A percentile compares a stretch with the other conserved stretches of the same genome.
Evolutionary conservation across 495 filamentous ascomycete genomes (phyloP).

Genomic region (Pseudoneurospora amorphoporcata): DNA sequence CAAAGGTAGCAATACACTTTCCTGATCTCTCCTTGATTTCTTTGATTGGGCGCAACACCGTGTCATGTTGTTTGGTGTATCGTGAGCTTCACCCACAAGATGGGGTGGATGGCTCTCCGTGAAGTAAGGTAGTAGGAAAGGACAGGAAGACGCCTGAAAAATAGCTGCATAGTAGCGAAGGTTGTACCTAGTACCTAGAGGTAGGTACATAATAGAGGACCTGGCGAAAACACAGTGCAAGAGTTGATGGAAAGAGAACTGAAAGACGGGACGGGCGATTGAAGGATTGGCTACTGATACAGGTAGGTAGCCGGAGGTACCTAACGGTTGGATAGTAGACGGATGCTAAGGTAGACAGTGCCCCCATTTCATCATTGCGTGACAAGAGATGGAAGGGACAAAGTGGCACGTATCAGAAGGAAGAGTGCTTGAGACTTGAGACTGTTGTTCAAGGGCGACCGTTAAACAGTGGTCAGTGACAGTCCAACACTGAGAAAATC

Average conservation of each 20-base stretch:
- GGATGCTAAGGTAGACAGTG: conserved; percentile 4
- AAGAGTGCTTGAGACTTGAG: background rate
- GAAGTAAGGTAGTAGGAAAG: background rate
- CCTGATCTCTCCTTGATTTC: background rate
- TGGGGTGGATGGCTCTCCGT: background rate
- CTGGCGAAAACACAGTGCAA: background rate
- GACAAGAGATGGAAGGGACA: background rate
- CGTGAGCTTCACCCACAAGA: background rate
- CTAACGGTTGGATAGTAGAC: background rate
- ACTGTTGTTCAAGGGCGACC: background rate
- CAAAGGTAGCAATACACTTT: background rate
- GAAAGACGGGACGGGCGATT: background rate
- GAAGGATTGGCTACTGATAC: background rate
- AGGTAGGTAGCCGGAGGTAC: background rate
- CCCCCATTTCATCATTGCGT: conserved; percentile 16
- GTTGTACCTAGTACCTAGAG: too few species aligned
- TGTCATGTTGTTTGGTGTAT: background rate
- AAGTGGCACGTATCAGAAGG: too few species aligned
- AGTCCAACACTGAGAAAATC: background rate
- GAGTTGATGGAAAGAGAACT: background rate
- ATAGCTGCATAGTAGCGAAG: background rate
- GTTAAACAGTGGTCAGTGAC: background rate
- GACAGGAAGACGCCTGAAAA: background rate
- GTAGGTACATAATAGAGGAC: background rate
- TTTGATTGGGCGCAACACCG: background rate